phyloP scores from a whole-genome alignment of 768 basidiomycete species.

The Suillus subaureus region DNA sequence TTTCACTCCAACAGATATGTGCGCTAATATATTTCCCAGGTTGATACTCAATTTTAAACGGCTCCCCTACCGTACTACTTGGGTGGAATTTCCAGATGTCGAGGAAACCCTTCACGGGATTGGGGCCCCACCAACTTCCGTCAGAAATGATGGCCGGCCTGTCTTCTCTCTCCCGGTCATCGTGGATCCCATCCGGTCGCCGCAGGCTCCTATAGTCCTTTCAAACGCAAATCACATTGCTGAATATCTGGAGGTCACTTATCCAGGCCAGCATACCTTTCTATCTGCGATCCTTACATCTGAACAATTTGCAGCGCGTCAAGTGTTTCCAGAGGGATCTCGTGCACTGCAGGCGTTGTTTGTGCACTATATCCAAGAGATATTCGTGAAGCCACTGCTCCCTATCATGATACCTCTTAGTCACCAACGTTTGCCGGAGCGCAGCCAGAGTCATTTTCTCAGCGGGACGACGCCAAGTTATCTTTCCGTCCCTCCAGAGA shows the following conservation, averaged over 20 bases:
- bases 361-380: conserved; percentile 68
- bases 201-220: conserved; percentile 49
- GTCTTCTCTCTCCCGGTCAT: conserved; percentile 74
- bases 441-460: conserved; percentile 54
- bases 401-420: conserved; percentile 72
- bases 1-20: neutral
- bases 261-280: conserved; percentile 38
- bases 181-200: conserved; percentile 55
- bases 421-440: conserved; percentile 60
- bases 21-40: conserved; percentile 35
- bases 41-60: conserved; percentile 80
- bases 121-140: conserved; percentile 57
- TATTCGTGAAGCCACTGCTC: conserved; percentile 65
- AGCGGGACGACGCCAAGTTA: conserved; percentile 17
- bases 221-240: conserved; percentile 65
- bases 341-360: conserved; percentile 70
- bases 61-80: conserved; percentile 66
- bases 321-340: conserved; percentile 70
- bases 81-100: conserved; percentile 72
- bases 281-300: neutral
- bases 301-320: conserved; percentile 43
- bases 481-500: conserved; percentile 42
- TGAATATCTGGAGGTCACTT: conserved; percentile 70
- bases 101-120: conserved; percentile 60
- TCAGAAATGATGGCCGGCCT: conserved; percentile 56